These are phyloP conservation scores for Tuber indicum DNA, from an alignment of 495 filamentous ascomycete species.

Conservation along the genomic window DNA sequence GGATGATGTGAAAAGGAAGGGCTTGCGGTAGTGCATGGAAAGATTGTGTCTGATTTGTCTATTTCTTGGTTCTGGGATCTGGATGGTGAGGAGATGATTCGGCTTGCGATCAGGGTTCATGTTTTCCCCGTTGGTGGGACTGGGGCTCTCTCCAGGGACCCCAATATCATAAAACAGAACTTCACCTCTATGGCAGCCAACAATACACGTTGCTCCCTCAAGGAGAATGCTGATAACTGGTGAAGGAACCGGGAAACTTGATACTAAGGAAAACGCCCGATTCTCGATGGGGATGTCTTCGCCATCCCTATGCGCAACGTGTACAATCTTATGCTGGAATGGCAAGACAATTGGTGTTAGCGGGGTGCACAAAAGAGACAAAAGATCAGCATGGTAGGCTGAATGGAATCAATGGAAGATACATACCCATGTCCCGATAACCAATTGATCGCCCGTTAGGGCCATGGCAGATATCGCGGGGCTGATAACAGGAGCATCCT, in stretches of 20 bases:
- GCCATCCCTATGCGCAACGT: slow-evolving; percentile 28
- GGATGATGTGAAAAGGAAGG: slow-evolving; percentile 35
- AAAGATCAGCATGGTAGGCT: neutral
- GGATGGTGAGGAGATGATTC: slow-evolving; percentile 30
- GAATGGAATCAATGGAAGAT: neutral
- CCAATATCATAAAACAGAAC: slow-evolving; percentile 32
- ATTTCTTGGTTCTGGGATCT: slow-evolving; percentile 22
- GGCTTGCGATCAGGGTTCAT: slow-evolving; percentile 18
- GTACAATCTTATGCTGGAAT: slow-evolving; percentile 29
- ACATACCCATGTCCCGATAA: slow-evolving; percentile 35
- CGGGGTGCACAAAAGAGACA: neutral
- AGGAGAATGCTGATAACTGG: slow-evolving; percentile 33
- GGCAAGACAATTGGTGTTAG: slow-evolving; percentile 14
- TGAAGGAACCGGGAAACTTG: slow-evolving; percentile 30
- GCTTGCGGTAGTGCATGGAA: slow-evolving; percentile 34
- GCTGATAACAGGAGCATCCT: slow-evolving; percentile 7
- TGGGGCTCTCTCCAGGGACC: slow-evolving; percentile 12
- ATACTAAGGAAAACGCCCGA: slow-evolving; percentile 32
- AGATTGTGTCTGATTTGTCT: slow-evolving; percentile 10
- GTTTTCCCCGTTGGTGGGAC: neutral
- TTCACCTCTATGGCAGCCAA: slow-evolving; percentile 33
- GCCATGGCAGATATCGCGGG: slow-evolving; percentile 32
- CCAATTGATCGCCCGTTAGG: slow-evolving; percentile 21
- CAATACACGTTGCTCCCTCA: slow-evolving; percentile 32
- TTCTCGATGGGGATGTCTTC: slow-evolving; percentile 12